These are phyloP conservation scores for Neurospora sublineolata DNA, from an alignment of 495 filamentous ascomycete genomes.

Conservation along the genomic window DNA sequence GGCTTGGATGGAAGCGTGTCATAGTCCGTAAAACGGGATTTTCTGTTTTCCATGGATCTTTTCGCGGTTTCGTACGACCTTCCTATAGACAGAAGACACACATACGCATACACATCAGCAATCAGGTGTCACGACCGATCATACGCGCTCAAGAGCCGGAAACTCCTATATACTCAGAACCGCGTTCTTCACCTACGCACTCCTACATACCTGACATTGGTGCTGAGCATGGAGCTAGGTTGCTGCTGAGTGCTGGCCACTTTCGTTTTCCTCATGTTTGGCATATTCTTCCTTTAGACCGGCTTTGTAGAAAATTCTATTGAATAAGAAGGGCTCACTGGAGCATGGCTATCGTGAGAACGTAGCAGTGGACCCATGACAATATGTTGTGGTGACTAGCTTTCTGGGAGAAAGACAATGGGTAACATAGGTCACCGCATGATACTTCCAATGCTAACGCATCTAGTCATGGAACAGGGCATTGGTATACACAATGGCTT, in stretches of 20 bases:
- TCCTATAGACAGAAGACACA: slow-evolving; percentile 3
- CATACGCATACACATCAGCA: neutral
- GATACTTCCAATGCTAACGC: neutral
- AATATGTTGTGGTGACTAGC: neutral
- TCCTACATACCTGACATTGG: neutral
- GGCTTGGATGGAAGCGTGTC: neutral
- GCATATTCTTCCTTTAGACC: neutral
- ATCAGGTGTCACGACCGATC: neutral
- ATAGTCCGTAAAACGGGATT: neutral
- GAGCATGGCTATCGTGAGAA: neutral
- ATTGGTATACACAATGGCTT: neutral
- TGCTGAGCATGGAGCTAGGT: neutral
- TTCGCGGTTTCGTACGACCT: neutral
- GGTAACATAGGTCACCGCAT: neutral
- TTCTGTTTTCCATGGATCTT: neutral
- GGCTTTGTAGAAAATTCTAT: neutral
- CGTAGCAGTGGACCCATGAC: neutral
- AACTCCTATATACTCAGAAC: neutral
- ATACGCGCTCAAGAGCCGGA: neutral
- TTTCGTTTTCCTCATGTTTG: neutral
- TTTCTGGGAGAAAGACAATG: neutral
- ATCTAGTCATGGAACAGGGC: neutral
- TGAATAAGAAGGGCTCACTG: neutral
- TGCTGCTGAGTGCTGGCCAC: neutral
- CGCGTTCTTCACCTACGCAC: neutral